A percentile compares a stretch with the other conserved stretches of the same genome.
These are phyloP conservation scores for Linaria vulgaris DNA, from an alignment of 257 asterid genomes.

Conservation along the genomic window DNA sequence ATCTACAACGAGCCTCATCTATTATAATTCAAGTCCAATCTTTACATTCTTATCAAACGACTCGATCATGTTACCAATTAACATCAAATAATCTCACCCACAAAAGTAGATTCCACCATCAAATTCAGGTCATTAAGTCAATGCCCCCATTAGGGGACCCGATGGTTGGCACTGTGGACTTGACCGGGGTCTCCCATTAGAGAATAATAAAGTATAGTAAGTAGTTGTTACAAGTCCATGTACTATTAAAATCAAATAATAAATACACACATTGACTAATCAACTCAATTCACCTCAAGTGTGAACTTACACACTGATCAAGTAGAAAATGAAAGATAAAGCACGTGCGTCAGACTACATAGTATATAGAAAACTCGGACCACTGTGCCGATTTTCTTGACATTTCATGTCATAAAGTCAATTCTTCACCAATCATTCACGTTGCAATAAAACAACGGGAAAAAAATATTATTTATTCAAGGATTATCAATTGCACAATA, in stretches of 20 bases:
- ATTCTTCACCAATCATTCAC: not conserved
- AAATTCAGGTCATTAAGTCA: too few species aligned
- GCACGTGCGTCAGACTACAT: not conserved
- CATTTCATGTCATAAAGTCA: not conserved
- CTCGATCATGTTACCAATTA: too few species aligned
- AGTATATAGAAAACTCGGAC: too few species aligned
- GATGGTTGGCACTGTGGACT: not conserved
- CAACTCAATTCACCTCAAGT: conserved; percentile 21
- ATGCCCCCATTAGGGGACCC: too few species aligned
- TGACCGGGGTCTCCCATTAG: not conserved
- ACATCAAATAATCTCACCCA: too few species aligned
- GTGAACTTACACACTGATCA: conserved; percentile 13
- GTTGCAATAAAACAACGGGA: not conserved
- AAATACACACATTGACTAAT: conserved; percentile 20
- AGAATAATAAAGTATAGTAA: conserved; percentile 4
- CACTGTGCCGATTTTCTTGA: conserved; percentile 8
- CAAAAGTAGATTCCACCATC: too few species aligned
- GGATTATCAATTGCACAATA: not conserved
- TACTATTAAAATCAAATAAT: conserved; percentile 10
- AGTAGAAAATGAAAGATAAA: conserved; percentile 26
- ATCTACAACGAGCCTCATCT: too few species aligned
- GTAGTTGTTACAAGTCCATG: too few species aligned
- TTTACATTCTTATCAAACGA: too few species aligned
- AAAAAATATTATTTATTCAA: not conserved
- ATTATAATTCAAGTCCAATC: too few species aligned